Percentiles rank a stretch among this genome's conserved stretches.
Conservation (phyloP, 768 basidiomycete genomes). For the Rubroboletus satanas region DNA sequence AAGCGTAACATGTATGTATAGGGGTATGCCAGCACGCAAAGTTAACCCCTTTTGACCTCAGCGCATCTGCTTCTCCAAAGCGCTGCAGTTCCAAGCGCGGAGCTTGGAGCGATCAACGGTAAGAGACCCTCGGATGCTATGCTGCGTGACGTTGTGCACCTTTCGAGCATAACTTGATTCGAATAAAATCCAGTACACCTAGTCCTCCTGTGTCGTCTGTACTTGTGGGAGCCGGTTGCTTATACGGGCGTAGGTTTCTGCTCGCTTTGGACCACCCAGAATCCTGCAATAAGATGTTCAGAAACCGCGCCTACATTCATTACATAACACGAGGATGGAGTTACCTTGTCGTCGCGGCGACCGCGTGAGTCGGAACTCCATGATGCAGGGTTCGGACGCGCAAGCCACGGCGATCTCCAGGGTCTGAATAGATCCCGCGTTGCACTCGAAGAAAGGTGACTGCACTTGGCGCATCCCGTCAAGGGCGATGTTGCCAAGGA, state of each 20-base stretch:
- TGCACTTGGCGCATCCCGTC: conserved; percentile 3
- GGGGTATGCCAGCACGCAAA: not conserved
- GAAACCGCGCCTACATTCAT: not conserved
- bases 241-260: not conserved
- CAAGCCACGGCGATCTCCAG: conserved; percentile 22
- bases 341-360: conserved; percentile 22
- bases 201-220: not conserved
- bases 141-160: not conserved
- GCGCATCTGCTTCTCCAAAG: not conserved
- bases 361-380: conserved; percentile 19
- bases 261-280: conserved; percentile 21
- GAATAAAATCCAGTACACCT: not conserved
- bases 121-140: not conserved
- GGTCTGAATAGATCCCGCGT: conserved; percentile 16
- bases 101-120: not conserved
- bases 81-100: not conserved
- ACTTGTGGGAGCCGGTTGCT: not conserved
- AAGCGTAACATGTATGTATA: not conserved
- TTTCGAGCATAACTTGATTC: not conserved
- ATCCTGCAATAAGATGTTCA: conserved; percentile 8
- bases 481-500: conserved; percentile 18
- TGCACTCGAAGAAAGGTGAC: conserved; percentile 15
- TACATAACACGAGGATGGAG: not conserved
- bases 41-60: not conserved
- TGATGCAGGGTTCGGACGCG: conserved; percentile 18